These are phyloP conservation scores for Carpinus viminea DNA, from an alignment of 306 rosid genomes.

Conservation along the genomic window DNA sequence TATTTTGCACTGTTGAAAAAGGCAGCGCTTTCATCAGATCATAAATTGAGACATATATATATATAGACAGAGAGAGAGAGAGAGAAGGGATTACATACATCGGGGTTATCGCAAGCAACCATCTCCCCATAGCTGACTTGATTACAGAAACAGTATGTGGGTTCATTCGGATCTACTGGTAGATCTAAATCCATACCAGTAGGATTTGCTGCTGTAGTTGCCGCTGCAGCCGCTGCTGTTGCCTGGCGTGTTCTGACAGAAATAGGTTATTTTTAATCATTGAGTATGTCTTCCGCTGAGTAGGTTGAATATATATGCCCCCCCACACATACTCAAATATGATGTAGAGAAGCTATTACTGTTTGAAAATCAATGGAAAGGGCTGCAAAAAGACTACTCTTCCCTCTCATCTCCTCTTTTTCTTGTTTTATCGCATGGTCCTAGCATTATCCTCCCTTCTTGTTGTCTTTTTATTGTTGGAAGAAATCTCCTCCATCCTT, in stretches of 20 bases:
- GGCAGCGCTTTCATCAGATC: slow-evolving; percentile 18
- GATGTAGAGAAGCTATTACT: background rate
- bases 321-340: background rate
- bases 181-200: slow-evolving; percentile 53
- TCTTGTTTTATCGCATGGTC: background rate
- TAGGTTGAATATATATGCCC: background rate
- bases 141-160: slow-evolving; percentile 61
- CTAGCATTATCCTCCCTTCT: background rate
- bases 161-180: slow-evolving; percentile 64
- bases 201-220: slow-evolving; percentile 35
- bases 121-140: slow-evolving; percentile 63
- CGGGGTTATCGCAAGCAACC: slow-evolving; percentile 66
- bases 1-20: slow-evolving; percentile 49
- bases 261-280: background rate
- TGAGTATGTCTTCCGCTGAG: background rate
- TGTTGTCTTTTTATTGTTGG: background rate
- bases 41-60: background rate
- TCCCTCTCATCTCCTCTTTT: background rate
- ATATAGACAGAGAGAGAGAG: background rate
- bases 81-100: slow-evolving; percentile 28
- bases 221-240: slow-evolving; percentile 33
- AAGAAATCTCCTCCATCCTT: background rate
- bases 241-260: slow-evolving; percentile 44
- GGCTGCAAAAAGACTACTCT: background rate
- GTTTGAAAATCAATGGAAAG: slow-evolving; percentile 4